These are phyloP conservation scores for Corymbia maculata DNA, from an alignment of 345 rosid species.

Conservation along the genomic window DNA sequence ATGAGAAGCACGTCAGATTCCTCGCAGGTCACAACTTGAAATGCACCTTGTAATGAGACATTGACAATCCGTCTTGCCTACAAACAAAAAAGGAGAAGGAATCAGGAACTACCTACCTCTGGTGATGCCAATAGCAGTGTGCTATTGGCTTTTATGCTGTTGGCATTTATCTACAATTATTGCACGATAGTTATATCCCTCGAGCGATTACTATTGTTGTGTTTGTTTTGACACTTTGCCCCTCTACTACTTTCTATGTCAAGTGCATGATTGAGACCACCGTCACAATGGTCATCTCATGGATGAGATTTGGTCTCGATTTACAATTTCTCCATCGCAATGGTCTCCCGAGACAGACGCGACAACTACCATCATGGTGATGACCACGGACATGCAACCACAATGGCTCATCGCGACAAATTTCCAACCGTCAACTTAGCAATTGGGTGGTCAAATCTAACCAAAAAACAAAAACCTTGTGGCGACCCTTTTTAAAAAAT, in stretches of 20 bases:
- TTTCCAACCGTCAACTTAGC: not conserved
- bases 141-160: too few relatives aligned
- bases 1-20: accelerated
- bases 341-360: not conserved
- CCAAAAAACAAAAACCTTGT: too few relatives aligned
- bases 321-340: too few relatives aligned
- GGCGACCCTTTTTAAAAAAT: too few relatives aligned
- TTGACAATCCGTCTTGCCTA: too few relatives aligned
- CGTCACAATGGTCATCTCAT: accelerated
- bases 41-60: too few relatives aligned
- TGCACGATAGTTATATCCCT: too few relatives aligned
- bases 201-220: too few relatives aligned
- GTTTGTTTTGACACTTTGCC: not conserved
- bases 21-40: not conserved
- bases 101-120: too few relatives aligned
- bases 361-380: not conserved
- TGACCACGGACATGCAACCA: not conserved
- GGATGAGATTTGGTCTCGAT: not conserved
- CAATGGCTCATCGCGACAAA: not conserved
- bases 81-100: too few relatives aligned
- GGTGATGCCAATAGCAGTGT: too few relatives aligned
- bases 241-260: not conserved
- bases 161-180: too few relatives aligned
- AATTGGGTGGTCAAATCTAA: not conserved
- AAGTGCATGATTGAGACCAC: not conserved